Evolutionary conservation across 2,329 filamentous ascomycete genomes (phyloP).

Genomic region (Chlorencoelia australis): DNA sequence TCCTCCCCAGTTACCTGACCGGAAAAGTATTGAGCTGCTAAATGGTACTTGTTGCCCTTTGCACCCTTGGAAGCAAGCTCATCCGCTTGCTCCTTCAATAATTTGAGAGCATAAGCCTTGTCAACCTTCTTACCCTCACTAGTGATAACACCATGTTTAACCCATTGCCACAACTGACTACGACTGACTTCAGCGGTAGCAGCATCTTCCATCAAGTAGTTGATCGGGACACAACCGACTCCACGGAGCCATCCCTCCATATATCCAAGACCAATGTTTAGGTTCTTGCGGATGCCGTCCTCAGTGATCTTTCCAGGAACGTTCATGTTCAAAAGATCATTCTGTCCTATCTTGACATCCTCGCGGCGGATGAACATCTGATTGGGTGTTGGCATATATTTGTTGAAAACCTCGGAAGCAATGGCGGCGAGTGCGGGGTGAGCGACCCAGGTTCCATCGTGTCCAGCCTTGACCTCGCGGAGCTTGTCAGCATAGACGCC

Average conservation of each 20-base stretch:
- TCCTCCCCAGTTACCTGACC: slow-evolving; percentile 93
- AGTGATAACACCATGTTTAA: slow-evolving; percentile 61
- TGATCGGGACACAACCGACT: slow-evolving; percentile 92
- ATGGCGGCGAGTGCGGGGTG: slow-evolving; percentile 87
- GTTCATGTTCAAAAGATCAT: slow-evolving; percentile 97
- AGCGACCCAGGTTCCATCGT: slow-evolving; percentile 95
- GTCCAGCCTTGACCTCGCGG: slow-evolving; percentile 86
- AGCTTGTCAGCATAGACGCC: slow-evolving; percentile 91
- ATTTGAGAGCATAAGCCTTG: slow-evolving; percentile 78
- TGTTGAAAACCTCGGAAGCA: slow-evolving; percentile 89
- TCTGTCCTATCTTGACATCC: slow-evolving; percentile 75
- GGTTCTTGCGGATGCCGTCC: slow-evolving; percentile 91
- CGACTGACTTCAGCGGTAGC: slow-evolving; percentile 94
- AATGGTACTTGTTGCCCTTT: slow-evolving; percentile 82
- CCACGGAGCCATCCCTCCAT: slow-evolving; percentile 98
- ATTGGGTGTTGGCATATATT: slow-evolving; percentile 97
- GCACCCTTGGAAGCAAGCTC: slow-evolving; percentile 63
- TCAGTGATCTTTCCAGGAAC: slow-evolving; percentile 88
- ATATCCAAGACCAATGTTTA: slow-evolving; percentile 92
- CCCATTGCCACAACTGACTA: slow-evolving; percentile 96
- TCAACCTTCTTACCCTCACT: slow-evolving; percentile 86
- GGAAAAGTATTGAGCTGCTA: slow-evolving; percentile 88
- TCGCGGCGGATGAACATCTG: slow-evolving; percentile 86
- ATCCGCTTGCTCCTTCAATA: slow-evolving; percentile 78
- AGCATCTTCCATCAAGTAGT: slow-evolving; percentile 97